Base-by-base conservation (phyloP, 2,329 filamentous ascomycete species). In the Sarocladiaceae sp. region DNA sequence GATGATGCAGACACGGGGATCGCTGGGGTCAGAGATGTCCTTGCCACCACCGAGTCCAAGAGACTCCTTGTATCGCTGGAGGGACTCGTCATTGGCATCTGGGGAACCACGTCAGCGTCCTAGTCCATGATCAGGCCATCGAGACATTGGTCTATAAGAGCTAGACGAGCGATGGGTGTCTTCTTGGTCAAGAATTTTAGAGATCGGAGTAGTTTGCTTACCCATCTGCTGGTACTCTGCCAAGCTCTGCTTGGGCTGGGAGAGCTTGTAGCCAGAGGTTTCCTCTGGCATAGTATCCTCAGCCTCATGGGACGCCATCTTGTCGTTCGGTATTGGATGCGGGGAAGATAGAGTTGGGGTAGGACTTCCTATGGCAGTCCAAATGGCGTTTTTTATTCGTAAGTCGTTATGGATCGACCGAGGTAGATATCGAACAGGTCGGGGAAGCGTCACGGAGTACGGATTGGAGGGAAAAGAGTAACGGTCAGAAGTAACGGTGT, bases 211-310 rank as follows among this genome's bases (percentile, higher is more conserved):
- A 20, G 18, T 8, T 33, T 15, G 63, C 88, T 66, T 78, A 96
- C 91, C 94, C 74, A 99, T 87, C 71, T 96, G 80, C 67, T 93
- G 82, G 75, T 97, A 97, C 72, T 97, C 89, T 58, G 93, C 89
- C 66, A 99, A 80, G 62, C 90, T 95, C 83, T 97, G 96, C 86
- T 97, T 97, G 57, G 80, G 80, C 83, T 97, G 90, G 61, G 90
- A 92, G 67, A 97, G 88, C 84, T 95, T 97, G 86, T 97, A 97
- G 69, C 93, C 93, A 75, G 92, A 86, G 60, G 92, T 97, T 75
- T 87, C 82, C 76, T 94, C 88, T 58, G 90, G 87, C 71, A 88
- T 78, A 60, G 93, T 83, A 65, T 97, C 93, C 56, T 96, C 90
- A 22, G 44, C 44, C 59, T 86, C 77, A 66, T 82, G 76, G 62